phyloP scores from a whole-genome alignment of 2,329 filamentous ascomycete species.

The Graphium sp. region DNA sequence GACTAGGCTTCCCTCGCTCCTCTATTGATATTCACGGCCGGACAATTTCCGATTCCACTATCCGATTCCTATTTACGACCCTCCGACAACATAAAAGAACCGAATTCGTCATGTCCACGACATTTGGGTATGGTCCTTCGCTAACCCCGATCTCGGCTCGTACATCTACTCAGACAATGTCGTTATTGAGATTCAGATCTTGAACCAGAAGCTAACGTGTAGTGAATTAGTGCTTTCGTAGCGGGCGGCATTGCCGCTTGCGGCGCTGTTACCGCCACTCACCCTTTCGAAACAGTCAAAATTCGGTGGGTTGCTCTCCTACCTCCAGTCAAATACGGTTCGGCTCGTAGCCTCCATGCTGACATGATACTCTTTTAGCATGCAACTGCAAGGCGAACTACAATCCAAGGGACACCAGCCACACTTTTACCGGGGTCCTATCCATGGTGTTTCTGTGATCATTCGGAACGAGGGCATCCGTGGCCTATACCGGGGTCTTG shows the following conservation, averaged over 20 bases:
- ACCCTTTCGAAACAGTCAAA: conserved; percentile 98
- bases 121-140: conserved; percentile 10
- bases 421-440: conserved; percentile 75
- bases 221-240: conserved; percentile 60
- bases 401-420: conserved; percentile 73
- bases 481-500: conserved; percentile 77
- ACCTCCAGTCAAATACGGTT: background rate
- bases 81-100: too few species aligned
- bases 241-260: conserved; percentile 93
- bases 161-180: too few species aligned
- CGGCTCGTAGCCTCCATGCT: conserved; percentile 1
- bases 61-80: too few species aligned
- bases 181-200: too few species aligned
- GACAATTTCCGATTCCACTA: too few species aligned
- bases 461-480: conserved; percentile 74
- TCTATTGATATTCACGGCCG: too few species aligned
- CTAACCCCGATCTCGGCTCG: background rate
- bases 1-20: too few species aligned
- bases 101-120: conserved; percentile 28
- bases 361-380: conserved; percentile 25
- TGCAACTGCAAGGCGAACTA: conserved; percentile 93
- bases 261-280: conserved; percentile 91
- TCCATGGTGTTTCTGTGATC: conserved; percentile 85
- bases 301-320: conserved; percentile 51
- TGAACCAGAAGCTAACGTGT: conserved; percentile 7